Evolutionary conservation across 768 basidiomycete species (phyloP).

Genomic region (Amanita polypyramis): DNA sequence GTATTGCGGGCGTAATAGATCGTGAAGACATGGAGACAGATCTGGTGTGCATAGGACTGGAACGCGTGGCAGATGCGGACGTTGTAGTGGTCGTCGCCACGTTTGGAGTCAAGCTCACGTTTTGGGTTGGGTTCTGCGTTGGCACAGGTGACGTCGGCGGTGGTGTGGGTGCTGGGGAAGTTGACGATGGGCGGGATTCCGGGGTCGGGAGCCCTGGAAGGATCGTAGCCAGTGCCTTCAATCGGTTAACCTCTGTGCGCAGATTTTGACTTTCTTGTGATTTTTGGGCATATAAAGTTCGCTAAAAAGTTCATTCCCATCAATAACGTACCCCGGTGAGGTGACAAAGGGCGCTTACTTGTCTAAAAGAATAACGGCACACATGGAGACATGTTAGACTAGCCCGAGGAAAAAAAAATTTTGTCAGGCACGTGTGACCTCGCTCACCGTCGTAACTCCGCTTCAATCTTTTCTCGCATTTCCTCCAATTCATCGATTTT

Average conservation of each 20-base stretch:
- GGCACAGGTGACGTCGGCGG: conserved; percentile 24
- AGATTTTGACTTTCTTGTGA: conserved; percentile 62
- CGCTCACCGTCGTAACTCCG: conserved; percentile 61
- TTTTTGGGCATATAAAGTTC: conserved; percentile 53
- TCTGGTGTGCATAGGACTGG: conserved; percentile 41
- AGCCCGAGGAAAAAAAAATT: conserved; percentile 12
- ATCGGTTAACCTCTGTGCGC: conserved; percentile 52
- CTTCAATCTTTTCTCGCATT: conserved; percentile 48
- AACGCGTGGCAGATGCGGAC: conserved; percentile 39
- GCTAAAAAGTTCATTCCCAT: conserved; percentile 26
- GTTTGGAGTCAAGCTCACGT: too few relatives aligned
- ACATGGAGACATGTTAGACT: conserved; percentile 10
- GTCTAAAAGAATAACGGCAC: conserved; percentile 25
- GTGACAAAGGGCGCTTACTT: conserved; percentile 36
- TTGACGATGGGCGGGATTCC: conserved; percentile 23
- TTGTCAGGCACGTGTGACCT: conserved; percentile 11
- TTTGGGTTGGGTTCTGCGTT: conserved; percentile 22
- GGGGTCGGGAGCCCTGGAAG: conserved; percentile 24
- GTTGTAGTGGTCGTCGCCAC: conserved; percentile 20
- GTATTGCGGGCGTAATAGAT: conserved; percentile 29
- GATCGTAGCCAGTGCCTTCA: conserved; percentile 36
- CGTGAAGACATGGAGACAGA: conserved; percentile 46
- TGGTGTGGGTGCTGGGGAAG: conserved; percentile 27
- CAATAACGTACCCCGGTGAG: conserved; percentile 5
- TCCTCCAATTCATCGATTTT: conserved; percentile 59